Conservation (phyloP, 2,329 filamentous ascomycete species). For the Colletotrichum sp. region DNA sequence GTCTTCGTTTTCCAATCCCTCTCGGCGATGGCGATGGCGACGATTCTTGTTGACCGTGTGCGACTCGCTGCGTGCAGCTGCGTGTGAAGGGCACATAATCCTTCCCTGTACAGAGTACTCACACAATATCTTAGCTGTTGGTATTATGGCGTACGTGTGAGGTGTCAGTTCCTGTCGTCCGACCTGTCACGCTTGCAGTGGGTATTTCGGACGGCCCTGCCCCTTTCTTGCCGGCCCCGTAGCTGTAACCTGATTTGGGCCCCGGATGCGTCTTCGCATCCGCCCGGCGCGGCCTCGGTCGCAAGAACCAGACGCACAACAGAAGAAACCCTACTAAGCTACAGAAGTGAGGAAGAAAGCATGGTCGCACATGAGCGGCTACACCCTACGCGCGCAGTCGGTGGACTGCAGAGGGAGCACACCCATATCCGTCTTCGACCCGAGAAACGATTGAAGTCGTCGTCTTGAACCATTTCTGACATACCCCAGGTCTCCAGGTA, state of each 20-base stretch:
- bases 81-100: neutral
- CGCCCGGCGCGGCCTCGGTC: neutral
- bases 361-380: neutral
- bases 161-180: conserved; percentile 5
- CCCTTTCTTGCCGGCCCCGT: conserved; percentile 4
- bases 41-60: neutral
- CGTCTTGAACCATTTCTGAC: neutral
- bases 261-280: conserved; percentile 11
- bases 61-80: neutral
- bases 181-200: conserved; percentile 10
- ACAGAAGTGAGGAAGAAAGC: neutral
- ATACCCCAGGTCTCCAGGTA: neutral
- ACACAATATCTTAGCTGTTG: neutral
- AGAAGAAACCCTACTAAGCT: neutral
- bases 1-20: neutral
- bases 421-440: neutral
- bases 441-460: neutral
- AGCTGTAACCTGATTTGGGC: conserved; percentile 15
- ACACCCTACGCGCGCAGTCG: neutral
- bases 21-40: neutral
- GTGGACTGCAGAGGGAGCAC: neutral
- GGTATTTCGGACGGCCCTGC: conserved; percentile 4
- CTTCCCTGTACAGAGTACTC: neutral
- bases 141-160: neutral
- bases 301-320: neutral